phyloP scores from a whole-genome alignment of 2,329 filamentous ascomycete species.

The Fusarium palustre region DNA sequence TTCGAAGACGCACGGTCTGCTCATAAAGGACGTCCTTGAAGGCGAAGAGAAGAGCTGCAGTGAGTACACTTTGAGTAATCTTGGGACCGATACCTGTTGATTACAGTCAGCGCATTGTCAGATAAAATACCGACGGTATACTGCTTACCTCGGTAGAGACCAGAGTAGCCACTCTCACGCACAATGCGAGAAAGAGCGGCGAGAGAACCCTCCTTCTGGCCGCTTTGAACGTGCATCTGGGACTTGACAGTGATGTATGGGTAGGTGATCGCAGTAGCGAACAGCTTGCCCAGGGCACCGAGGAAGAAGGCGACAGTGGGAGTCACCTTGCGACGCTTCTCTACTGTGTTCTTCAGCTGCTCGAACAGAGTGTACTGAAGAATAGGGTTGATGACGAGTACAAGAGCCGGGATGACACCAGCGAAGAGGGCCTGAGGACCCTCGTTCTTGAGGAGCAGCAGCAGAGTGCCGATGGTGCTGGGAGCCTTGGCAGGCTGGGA shows the following conservation, averaged over 20 bases:
- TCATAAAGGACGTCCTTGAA: slow-evolving; percentile 98
- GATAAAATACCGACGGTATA: background rate
- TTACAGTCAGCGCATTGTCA: slow-evolving; percentile 23
- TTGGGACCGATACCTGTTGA: slow-evolving; percentile 88
- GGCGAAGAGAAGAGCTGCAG: slow-evolving; percentile 94
- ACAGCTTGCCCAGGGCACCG: slow-evolving; percentile 91
- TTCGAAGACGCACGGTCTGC: slow-evolving; percentile 76
- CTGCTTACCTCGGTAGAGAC: slow-evolving; percentile 87
- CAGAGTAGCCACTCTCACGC: slow-evolving; percentile 88
- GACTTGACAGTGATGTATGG: slow-evolving; percentile 99
- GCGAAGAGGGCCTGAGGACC: slow-evolving; percentile 88
- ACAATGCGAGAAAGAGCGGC: slow-evolving; percentile 83
- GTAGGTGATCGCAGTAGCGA: slow-evolving; percentile 94
- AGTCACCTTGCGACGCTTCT: slow-evolving; percentile 79
- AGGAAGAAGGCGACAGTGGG: slow-evolving; percentile 90
- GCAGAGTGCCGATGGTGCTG: slow-evolving; percentile 83
- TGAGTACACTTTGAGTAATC: slow-evolving; percentile 95
- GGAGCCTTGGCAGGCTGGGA: slow-evolving; percentile 63
- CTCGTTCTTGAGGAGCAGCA: slow-evolving; percentile 84
- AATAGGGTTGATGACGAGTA: slow-evolving; percentile 98
- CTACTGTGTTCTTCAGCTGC: slow-evolving; percentile 92
- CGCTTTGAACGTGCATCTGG: slow-evolving; percentile 90
- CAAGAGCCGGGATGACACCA: slow-evolving; percentile 90
- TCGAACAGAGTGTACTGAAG: slow-evolving; percentile 99
- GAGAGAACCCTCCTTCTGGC: slow-evolving; percentile 83